Evolutionary conservation across 2,329 filamentous ascomycete species (phyloP), one percentile per base, ranked within the genome.

Genomic region (Sphaerulina populicola): DNA sequence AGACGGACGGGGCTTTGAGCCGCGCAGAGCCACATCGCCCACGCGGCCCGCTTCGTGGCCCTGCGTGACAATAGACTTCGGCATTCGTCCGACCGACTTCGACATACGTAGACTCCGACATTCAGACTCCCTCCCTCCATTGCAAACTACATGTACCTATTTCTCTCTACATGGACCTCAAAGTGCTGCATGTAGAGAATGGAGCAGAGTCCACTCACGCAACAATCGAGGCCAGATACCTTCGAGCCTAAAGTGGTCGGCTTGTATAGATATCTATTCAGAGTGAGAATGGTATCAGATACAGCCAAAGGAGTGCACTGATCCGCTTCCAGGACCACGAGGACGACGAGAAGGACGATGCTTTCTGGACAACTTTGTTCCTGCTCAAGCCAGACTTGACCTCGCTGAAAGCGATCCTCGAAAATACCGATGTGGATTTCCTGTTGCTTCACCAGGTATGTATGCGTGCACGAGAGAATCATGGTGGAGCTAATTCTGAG

Each of bases 311-410:
- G 11, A 35, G 12, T 35, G 7, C 6, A n/a, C 31, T 35, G 31
- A 35, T 35, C 10, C 10, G 31, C 12, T 42, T 27, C 38, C 37
- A 74, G 72, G 80, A 84, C 57, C 78, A 82, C 49, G 78, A 85
- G 54, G 78, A 81, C 53, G 70, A 74, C 46, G 84, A 89, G 27
- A 85, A 85, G 56, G 80, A 87, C 0, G 88, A 95, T 54, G 91
- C 89, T 39, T 98, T 96, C 72, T 98, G 93, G 93, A 79, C 81
- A 59, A 93, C 96, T 70, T 89, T 98, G 72, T 98, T 98, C 69
- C 78, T 98, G 35, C 76, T 96, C 52, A 83, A 82, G 57, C 90
- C 91, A 18, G 88, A 96, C 66, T 77, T 80, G 49, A 68, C 75
- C 4, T 78, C 81, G 44, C 73, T 98, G 57, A 79, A 81, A 66